phyloP scores from a whole-genome alignment of 2,329 filamentous ascomycete genomes.

The Rachicladosporium sp. region DNA sequence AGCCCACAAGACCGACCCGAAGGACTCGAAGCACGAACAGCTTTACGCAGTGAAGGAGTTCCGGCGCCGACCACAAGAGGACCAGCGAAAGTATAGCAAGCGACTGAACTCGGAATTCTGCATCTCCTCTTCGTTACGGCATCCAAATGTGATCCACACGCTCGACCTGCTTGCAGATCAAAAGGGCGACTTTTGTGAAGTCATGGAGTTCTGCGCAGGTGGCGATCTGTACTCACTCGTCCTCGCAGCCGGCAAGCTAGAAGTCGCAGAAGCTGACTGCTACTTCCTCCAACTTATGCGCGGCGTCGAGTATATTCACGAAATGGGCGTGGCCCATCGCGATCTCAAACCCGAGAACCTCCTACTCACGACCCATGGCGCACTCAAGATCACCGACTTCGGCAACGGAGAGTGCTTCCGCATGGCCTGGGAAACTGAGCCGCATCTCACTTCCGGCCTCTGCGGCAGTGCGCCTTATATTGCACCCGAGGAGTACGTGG shows the following conservation, averaged over 20 bases:
- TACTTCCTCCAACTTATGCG: constrained; percentile 99
- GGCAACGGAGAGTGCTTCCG: constrained; percentile 98
- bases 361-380: constrained; percentile 80
- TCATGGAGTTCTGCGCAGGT: constrained; percentile 98
- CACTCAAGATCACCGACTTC: constrained; percentile 95
- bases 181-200: constrained; percentile 96
- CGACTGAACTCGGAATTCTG: constrained; percentile 94
- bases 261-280: constrained; percentile 87
- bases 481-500: constrained; percentile 87
- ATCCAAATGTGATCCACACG: constrained; percentile 97
- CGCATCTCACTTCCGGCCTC: constrained; percentile 94
- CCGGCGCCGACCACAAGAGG: constrained; percentile 83
- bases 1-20: constrained; percentile 85
- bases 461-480: constrained; percentile 97
- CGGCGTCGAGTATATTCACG: constrained; percentile 96
- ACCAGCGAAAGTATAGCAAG: constrained; percentile 95
- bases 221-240: constrained; percentile 92
- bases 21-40: constrained; percentile 65
- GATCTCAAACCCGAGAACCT: constrained; percentile 96
- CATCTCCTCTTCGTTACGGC: constrained; percentile 90
- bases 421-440: constrained; percentile 98
- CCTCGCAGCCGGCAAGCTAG: constrained; percentile 79
- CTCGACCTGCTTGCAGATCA: constrained; percentile 89
- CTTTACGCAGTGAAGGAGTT: constrained; percentile 98
- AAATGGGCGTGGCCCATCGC: constrained; percentile 96